phyloP scores from a whole-genome alignment of 257 asterid species.

The Nicotiana tabacum region DNA sequence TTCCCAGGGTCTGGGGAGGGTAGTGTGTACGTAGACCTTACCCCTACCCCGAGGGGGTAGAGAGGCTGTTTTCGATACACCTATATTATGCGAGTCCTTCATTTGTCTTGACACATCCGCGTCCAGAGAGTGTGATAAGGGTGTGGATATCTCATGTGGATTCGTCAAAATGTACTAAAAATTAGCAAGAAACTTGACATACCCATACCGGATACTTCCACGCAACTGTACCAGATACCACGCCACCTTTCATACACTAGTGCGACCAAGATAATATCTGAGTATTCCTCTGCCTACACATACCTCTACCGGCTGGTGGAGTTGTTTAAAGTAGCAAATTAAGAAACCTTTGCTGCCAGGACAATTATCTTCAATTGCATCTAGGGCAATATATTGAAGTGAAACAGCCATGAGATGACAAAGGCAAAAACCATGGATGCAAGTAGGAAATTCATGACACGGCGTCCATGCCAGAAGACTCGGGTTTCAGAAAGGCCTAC shows the following conservation, averaged over 20 bases:
- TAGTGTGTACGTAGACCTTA: too few species aligned
- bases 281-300: neutral
- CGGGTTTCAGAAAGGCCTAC: neutral
- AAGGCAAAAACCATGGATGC: conserved; percentile 19
- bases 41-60: too few species aligned
- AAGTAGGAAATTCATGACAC: conserved; percentile 13
- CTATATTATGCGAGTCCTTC: too few species aligned
- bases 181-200: too few species aligned
- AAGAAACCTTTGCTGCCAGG: neutral
- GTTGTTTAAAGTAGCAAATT: neutral
- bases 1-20: too few species aligned
- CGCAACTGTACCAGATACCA: neutral
- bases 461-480: conserved; percentile 11
- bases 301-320: neutral
- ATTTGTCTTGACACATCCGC: too few species aligned
- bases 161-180: too few species aligned
- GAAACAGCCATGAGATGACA: conserved; percentile 19
- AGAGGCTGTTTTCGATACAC: too few species aligned
- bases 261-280: neutral
- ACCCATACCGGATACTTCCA: too few species aligned
- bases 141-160: too few species aligned
- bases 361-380: neutral
- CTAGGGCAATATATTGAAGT: conserved; percentile 11
- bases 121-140: too few species aligned
- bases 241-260: neutral